Conservation (phyloP, 2,329 filamentous ascomycete genomes). For the Penicillium psychrosexuale region DNA sequence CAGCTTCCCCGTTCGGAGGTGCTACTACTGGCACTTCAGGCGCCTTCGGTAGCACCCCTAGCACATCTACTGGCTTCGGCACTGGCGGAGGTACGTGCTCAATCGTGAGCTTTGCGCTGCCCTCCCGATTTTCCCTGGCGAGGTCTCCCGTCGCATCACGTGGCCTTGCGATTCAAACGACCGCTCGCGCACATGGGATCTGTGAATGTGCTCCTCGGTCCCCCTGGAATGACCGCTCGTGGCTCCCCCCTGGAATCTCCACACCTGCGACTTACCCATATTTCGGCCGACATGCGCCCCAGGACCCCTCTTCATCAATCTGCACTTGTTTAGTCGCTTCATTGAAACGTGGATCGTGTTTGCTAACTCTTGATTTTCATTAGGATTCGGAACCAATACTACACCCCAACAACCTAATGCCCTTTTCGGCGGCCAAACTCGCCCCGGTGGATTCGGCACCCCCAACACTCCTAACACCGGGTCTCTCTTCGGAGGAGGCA, state of each 20-base stretch:
- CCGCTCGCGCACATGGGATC: neutral
- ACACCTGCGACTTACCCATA: neutral
- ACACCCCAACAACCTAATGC: constrained; percentile 31
- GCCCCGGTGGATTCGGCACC: constrained; percentile 32
- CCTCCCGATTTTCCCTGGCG: constrained; percentile 12
- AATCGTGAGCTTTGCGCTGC: constrained; percentile 26
- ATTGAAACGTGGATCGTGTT: constrained; percentile 3
- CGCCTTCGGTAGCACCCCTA: constrained; percentile 29
- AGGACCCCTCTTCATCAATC: neutral
- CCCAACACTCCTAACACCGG: constrained; percentile 29
- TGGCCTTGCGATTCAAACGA: neutral
- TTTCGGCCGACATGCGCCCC: neutral
- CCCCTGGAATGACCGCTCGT: neutral
- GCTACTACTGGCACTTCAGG: constrained; percentile 29
- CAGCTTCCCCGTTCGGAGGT: constrained; percentile 38
- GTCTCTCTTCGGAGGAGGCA: constrained; percentile 35
- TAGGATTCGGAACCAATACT: constrained; percentile 38
- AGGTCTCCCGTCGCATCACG: constrained; percentile 9
- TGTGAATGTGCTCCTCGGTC: neutral
- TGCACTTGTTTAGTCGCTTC: neutral
- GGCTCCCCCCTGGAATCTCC: neutral
- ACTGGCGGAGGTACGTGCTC: constrained; percentile 43
- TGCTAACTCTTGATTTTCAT: constrained; percentile 18
- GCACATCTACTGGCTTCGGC: constrained; percentile 38
- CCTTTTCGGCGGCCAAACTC: constrained; percentile 37